Conservation (phyloP, 805 yeast genomes). For the Monosporozyma unispora region DNA sequence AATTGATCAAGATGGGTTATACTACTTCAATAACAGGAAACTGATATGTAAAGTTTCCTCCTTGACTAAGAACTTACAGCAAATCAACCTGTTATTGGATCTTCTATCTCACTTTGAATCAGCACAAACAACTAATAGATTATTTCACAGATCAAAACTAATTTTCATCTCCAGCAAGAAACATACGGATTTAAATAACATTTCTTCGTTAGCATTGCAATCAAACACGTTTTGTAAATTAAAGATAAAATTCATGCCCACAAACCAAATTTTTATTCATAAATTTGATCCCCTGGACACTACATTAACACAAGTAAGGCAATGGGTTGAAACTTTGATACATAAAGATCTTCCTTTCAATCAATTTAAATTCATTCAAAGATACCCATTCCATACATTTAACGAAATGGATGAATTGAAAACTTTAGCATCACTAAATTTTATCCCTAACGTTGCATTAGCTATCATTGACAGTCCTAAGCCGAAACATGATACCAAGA, state of each 20-base stretch:
- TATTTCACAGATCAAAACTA: too few species aligned
- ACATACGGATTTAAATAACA: too few species aligned
- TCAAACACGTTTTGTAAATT: conserved; percentile 14
- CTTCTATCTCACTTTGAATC: too few species aligned
- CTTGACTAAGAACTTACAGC: conserved; percentile 2
- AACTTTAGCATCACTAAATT: conserved; percentile 43
- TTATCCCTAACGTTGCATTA: conserved; percentile 42
- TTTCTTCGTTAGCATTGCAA: too few species aligned
- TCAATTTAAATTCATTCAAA: conserved; percentile 48
- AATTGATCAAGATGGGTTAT: not conserved
- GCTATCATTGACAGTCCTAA: not conserved
- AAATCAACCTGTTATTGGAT: too few species aligned
- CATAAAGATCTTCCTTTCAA: conserved; percentile 31
- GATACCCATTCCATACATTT: conserved; percentile 39
- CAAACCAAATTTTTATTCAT: conserved; percentile 41
- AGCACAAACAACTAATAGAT: not conserved
- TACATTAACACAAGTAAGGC: conserved; percentile 46
- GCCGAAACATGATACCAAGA: not conserved
- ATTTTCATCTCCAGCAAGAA: too few species aligned
- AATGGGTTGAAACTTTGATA: conserved; percentile 17
- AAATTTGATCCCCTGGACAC: conserved; percentile 34
- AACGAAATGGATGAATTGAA: conserved; percentile 44
- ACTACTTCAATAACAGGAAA: not conserved
- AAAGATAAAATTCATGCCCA: conserved; percentile 54
- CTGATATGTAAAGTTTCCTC: not conserved